These are phyloP conservation scores for Ophiostoma australiae DNA, from an alignment of 2,329 filamentous ascomycete genomes.

Conservation along the genomic window DNA sequence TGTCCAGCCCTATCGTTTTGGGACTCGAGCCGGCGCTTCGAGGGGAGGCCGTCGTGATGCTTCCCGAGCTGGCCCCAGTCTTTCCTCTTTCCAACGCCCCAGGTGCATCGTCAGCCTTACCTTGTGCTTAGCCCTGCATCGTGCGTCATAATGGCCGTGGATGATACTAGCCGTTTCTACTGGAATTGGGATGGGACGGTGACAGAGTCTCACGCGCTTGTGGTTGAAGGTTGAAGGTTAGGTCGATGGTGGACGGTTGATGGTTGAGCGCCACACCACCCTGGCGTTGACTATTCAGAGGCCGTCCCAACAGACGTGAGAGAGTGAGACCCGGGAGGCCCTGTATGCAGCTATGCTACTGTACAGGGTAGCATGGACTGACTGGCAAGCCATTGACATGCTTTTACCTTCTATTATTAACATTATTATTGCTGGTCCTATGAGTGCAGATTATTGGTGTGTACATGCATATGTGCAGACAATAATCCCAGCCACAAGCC, in stretches of 20 bases:
- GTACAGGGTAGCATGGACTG: not conserved
- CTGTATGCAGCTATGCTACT: not conserved
- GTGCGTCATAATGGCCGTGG: not conserved
- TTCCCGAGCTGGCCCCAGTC: not conserved
- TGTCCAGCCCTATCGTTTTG: constrained; percentile 11
- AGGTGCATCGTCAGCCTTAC: not conserved
- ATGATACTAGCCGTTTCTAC: not conserved
- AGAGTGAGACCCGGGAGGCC: constrained; percentile 7
- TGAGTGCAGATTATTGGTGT: not conserved
- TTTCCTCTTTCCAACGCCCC: not conserved
- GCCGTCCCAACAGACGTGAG: not conserved
- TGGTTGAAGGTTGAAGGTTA: no score
- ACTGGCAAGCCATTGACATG: not conserved
- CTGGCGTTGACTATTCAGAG: not conserved
- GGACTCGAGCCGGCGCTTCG: constrained; percentile 16
- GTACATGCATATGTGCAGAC: constrained; percentile 3
- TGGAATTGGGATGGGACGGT: not conserved
- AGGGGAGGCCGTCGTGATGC: constrained; percentile 19
- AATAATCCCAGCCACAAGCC: constrained; percentile 18
- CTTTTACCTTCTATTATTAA: no score
- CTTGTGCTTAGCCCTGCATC: not conserved
- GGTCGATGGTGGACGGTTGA: no score
- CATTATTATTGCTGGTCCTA: not conserved
- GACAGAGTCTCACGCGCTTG: not conserved
- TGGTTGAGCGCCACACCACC: not conserved